phyloP scores from a whole-genome alignment of 129 eudicot species.

The Ambrosia artemisiifolia region DNA sequence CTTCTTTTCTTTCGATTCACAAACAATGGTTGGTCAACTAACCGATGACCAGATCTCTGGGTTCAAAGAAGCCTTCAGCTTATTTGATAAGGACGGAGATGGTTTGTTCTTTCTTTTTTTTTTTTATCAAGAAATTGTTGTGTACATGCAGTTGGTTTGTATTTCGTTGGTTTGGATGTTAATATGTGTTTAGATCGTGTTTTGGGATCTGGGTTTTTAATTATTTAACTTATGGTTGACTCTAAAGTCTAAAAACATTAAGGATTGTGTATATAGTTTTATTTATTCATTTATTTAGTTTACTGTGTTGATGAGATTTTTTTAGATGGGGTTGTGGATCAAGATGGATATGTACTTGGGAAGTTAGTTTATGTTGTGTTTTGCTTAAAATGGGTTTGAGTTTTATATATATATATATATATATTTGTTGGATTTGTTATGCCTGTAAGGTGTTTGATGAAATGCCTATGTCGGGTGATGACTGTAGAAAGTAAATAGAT shows the following conservation, averaged over 20 bases:
- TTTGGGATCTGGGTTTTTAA: constrained; percentile 8
- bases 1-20: not conserved
- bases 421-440: not conserved
- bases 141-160: not conserved
- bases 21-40: constrained; percentile 47
- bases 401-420: too few relatives aligned
- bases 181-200: not conserved
- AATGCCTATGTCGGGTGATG: not conserved
- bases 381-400: not conserved
- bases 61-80: constrained; percentile 59
- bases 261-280: not conserved
- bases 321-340: not conserved
- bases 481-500: not conserved
- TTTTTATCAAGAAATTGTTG: not conserved
- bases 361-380: not conserved
- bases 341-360: not conserved
- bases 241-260: not conserved
- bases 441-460: constrained; percentile 12
- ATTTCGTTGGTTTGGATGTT: not conserved
- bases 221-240: not conserved
- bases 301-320: not conserved
- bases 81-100: constrained; percentile 59
- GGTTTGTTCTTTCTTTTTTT: constrained; percentile 26
- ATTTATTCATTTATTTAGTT: too few relatives aligned
- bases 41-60: constrained; percentile 63